Percentiles rank a stretch among this genome's conserved stretches.
phyloP scores from a whole-genome alignment of 2,329 filamentous ascomycete species.

The Xylariaceae sp. region DNA sequence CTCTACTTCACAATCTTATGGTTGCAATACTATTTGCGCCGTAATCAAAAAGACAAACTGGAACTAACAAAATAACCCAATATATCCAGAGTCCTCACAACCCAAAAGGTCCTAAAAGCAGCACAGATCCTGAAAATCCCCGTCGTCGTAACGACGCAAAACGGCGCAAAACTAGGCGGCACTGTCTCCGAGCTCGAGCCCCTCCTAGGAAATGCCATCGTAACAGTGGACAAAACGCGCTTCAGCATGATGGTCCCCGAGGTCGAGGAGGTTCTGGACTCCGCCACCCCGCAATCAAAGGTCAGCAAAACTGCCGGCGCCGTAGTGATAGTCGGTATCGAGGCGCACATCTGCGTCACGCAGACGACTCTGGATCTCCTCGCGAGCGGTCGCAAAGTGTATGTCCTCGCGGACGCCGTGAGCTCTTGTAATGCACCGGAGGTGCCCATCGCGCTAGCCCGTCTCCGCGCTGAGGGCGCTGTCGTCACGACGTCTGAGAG shows the following conservation, averaged over 20 bases:
- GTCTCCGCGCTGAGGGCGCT: conserved; percentile 72
- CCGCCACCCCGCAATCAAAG: too few species aligned
- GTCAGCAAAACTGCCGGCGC: conserved; percentile 48
- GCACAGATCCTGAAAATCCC: conserved; percentile 67
- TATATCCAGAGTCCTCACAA: conserved; percentile 57
- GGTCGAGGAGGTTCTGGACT: conserved; percentile 43
- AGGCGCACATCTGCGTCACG: conserved; percentile 89
- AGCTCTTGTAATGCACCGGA: conserved; percentile 83
- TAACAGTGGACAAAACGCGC: conserved; percentile 75
- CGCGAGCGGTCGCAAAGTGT: conserved; percentile 71
- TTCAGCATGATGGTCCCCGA: conserved; percentile 85
- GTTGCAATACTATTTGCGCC: too few species aligned
- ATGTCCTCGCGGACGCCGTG: conserved; percentile 84
- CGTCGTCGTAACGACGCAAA: conserved; percentile 83
- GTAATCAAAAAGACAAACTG: too few species aligned
- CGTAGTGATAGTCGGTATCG: conserved; percentile 83
- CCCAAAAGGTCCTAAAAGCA: conserved; percentile 65
- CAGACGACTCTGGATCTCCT: conserved; percentile 81
- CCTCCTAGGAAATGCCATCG: conserved; percentile 48
- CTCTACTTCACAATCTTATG: conserved; percentile 9
- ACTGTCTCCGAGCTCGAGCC: conserved; percentile 69
- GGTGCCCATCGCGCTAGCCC: conserved; percentile 70
- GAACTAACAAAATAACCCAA: too few species aligned
- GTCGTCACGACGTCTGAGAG: conserved; percentile 84
- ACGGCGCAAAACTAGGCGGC: conserved; percentile 69